Evolutionary conservation across 257 asterid genomes (phyloP).

Genomic region (Gentiana macrophylla): DNA sequence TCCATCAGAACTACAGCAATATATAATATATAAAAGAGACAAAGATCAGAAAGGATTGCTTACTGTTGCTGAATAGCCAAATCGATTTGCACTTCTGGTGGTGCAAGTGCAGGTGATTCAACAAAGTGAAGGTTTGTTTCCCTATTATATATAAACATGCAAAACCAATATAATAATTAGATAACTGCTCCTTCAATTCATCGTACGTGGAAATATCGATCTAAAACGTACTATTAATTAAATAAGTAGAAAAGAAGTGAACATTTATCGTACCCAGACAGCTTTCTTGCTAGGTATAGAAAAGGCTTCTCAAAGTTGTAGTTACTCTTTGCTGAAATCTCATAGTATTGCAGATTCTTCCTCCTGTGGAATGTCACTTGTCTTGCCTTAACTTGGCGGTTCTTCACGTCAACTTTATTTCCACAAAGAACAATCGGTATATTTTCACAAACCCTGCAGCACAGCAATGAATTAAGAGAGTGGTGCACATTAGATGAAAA

Average conservation of each 20-base stretch:
- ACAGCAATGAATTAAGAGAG: background rate
- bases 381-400: conserved; percentile 7
- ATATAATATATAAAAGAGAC: too few species aligned
- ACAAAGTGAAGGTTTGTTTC: conserved; percentile 7
- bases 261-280: background rate
- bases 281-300: conserved; percentile 8
- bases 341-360: conserved; percentile 6
- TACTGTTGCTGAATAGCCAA: conserved; percentile 5
- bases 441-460: conserved; percentile 8
- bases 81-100: conserved; percentile 12
- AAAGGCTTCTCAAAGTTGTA: background rate
- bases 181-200: background rate
- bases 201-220: background rate
- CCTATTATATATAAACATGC: background rate
- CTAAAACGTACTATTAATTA: background rate
- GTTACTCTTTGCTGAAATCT: background rate
- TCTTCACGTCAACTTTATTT: conserved; percentile 8
- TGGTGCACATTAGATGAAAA: too few species aligned
- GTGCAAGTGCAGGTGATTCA: conserved; percentile 10
- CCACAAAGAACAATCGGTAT: conserved; percentile 10
- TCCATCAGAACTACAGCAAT: too few species aligned
- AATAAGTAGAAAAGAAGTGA: too few species aligned
- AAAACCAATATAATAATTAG: background rate
- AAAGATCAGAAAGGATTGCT: too few species aligned
- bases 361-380: conserved; percentile 11